These are phyloP conservation scores for Chaetomidium leptoderma DNA, from an alignment of 495 filamentous ascomycete genomes.

Conservation along the genomic window DNA sequence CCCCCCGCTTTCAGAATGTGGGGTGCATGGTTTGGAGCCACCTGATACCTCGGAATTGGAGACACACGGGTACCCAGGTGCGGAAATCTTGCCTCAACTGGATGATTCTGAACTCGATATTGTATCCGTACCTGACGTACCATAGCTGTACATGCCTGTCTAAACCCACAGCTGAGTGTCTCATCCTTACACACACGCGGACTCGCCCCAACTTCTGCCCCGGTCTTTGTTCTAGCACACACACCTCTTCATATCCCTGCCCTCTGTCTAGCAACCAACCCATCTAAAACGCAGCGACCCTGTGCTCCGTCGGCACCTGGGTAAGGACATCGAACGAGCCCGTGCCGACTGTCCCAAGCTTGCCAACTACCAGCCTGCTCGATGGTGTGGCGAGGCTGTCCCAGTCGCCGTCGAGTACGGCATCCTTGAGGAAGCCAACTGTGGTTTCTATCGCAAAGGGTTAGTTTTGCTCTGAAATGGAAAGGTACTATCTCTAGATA, in stretches of 20 bases:
- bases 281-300: conserved; percentile 17
- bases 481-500: neutral
- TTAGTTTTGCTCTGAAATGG: conserved; percentile 7
- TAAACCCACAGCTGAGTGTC: neutral
- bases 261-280: no score
- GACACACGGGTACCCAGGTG: no score
- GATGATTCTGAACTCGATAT: neutral
- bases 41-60: neutral
- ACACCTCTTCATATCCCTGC: neutral
- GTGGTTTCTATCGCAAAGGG: conserved; percentile 61
- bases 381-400: conserved; percentile 84
- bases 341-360: conserved; percentile 75
- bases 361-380: conserved; percentile 82
- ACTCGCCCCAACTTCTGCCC: no score
- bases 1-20: conserved; percentile 1
- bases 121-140: no score
- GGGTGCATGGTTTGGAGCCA: neutral
- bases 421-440: conserved; percentile 84
- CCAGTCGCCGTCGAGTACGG: conserved; percentile 81
- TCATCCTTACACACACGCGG: neutral
- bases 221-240: no score
- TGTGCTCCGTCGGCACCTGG: conserved; percentile 38
- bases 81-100: neutral
- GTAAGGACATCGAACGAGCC: conserved; percentile 85
- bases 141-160: neutral